Evolutionary conservation across 352 stramenopile species (phyloP).

Genomic region (Globisporangium heterothallicum): DNA sequence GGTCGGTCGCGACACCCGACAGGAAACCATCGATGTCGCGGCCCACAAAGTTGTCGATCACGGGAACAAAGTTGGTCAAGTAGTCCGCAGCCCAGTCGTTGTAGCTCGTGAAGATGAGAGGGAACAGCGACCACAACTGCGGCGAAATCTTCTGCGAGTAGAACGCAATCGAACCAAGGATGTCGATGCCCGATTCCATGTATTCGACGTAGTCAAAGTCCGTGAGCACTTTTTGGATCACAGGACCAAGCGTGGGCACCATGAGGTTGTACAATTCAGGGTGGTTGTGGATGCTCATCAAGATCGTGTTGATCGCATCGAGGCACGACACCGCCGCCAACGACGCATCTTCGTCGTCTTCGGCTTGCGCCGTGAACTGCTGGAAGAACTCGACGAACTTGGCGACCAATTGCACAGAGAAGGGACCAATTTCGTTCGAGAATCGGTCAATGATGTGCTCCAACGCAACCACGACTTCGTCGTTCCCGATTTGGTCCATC

Average conservation of each 20-base stretch:
- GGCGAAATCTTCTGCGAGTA: slow-evolving; percentile 90
- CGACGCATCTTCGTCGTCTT: slow-evolving; percentile 95
- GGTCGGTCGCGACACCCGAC: slow-evolving; percentile 37
- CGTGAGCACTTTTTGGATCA: slow-evolving; percentile 94
- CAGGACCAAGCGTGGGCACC: slow-evolving; percentile 92
- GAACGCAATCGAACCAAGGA: slow-evolving; percentile 95
- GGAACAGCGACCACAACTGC: slow-evolving; percentile 95
- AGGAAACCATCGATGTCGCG: slow-evolving; percentile 74
- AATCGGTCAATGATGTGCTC: slow-evolving; percentile 97
- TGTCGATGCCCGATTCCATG: slow-evolving; percentile 95
- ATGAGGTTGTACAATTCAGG: slow-evolving; percentile 84
- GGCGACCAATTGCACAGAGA: slow-evolving; percentile 89
- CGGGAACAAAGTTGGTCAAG: slow-evolving; percentile 92
- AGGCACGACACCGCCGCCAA: slow-evolving; percentile 91
- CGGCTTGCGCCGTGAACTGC: slow-evolving; percentile 89
- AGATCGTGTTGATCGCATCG: slow-evolving; percentile 82
- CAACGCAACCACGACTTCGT: slow-evolving; percentile 94
- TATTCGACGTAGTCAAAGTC: slow-evolving; percentile 97
- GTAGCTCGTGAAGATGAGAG: slow-evolving; percentile 94
- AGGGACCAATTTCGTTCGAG: slow-evolving; percentile 93
- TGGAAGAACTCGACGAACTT: slow-evolving; percentile 95
- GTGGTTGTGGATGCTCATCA: slow-evolving; percentile 80
- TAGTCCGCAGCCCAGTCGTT: slow-evolving; percentile 96
- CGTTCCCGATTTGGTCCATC: slow-evolving; percentile 98
- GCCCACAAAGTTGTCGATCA: slow-evolving; percentile 96